Conservation (phyloP, 73 alveolate genomes). For the Loxodes magnus region DNA sequence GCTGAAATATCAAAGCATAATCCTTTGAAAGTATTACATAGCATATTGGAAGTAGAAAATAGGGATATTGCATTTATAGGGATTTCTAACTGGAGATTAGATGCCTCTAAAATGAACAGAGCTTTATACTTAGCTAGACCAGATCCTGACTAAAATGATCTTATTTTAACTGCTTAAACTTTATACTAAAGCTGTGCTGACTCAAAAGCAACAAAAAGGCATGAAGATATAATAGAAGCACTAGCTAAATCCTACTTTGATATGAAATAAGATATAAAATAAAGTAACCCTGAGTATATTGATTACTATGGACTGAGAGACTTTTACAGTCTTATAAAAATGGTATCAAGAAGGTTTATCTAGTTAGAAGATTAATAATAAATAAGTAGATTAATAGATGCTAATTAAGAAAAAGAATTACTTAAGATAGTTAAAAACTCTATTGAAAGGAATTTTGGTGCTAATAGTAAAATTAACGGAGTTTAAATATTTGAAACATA, state of each 20-base stretch:
- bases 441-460: no score
- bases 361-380: constrained; percentile 11
- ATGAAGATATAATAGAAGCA: constrained; percentile 21
- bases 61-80: constrained; percentile 23
- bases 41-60: constrained; percentile 14
- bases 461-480: no score
- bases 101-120: constrained; percentile 56
- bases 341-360: constrained; percentile 1
- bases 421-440: no score
- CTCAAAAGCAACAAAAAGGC: no score
- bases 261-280: constrained; percentile 17
- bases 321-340: constrained; percentile 38
- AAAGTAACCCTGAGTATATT: constrained; percentile 7
- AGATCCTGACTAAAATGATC: constrained; percentile 43
- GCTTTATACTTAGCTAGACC: constrained; percentile 44
- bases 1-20: constrained; percentile 14
- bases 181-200: constrained; percentile 30
- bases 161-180: constrained; percentile 34
- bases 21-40: constrained; percentile 17
- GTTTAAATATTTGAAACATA: no score
- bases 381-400: no score
- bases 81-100: constrained; percentile 34
- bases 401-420: no score
- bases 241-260: constrained; percentile 33
- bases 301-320: constrained; percentile 46